These are phyloP conservation scores for Vitis hybrid DNA, from an alignment of 177 flowering plant genomes.

Conservation along the genomic window DNA sequence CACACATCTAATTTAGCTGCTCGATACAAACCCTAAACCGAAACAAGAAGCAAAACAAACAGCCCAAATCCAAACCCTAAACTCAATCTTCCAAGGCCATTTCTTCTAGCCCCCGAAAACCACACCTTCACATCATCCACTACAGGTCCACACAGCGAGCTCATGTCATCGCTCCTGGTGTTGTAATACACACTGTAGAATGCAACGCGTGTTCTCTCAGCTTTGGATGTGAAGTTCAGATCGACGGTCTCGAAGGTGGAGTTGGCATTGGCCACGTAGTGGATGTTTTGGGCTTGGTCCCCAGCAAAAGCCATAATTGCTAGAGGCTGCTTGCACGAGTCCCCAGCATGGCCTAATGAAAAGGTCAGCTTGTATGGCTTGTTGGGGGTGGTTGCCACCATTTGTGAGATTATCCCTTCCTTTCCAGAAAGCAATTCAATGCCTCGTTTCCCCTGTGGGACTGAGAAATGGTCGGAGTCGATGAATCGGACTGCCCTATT, in stretches of 20 bases:
- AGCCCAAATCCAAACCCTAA: slow-evolving; percentile 30
- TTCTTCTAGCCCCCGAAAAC: slow-evolving; percentile 39
- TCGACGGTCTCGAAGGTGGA: slow-evolving; percentile 43
- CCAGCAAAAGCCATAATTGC: slow-evolving; percentile 96
- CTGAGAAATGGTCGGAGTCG: slow-evolving; percentile 72
- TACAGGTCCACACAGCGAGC: slow-evolving; percentile 95
- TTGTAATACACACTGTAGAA: slow-evolving; percentile 93
- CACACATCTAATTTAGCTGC: neutral
- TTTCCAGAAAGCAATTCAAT: slow-evolving; percentile 88
- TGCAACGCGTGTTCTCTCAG: slow-evolving; percentile 85
- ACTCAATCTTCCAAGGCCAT: slow-evolving; percentile 26
- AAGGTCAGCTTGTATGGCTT: slow-evolving; percentile 61
- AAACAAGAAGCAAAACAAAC: slow-evolving; percentile 22
- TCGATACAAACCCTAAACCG: slow-evolving; percentile 9
- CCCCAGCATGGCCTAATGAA: slow-evolving; percentile 73
- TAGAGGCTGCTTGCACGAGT: slow-evolving; percentile 74
- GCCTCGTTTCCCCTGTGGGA: slow-evolving; percentile 85
- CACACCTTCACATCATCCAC: slow-evolving; percentile 83
- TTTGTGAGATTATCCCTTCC: slow-evolving; percentile 95
- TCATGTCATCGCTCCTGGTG: slow-evolving; percentile 78
- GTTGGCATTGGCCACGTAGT: slow-evolving; percentile 65
- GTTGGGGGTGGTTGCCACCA: slow-evolving; percentile 73
- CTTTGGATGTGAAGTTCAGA: slow-evolving; percentile 86
- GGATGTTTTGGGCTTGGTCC: slow-evolving; percentile 80
- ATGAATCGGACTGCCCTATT: slow-evolving; percentile 87